These are phyloP conservation scores for Brettanomyces sp. DNA, from an alignment of 805 yeast species.

Conservation along the genomic window DNA sequence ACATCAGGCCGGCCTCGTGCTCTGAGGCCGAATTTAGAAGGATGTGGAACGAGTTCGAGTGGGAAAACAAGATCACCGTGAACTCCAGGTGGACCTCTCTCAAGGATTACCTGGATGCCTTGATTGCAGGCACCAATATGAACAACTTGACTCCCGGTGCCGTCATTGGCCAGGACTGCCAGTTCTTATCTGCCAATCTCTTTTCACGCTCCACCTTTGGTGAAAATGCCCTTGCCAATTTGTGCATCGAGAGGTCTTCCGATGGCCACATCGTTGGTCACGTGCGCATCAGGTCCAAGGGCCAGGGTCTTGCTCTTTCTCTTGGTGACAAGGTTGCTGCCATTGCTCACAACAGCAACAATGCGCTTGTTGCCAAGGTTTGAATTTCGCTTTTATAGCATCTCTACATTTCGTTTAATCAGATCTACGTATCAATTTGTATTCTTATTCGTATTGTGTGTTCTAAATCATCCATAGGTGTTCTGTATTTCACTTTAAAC, in stretches of 20 bases:
- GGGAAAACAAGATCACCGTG: constrained; percentile 97
- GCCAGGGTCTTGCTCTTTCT: constrained; percentile 92
- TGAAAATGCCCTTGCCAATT: constrained; percentile 93
- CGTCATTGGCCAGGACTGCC: constrained; percentile 79
- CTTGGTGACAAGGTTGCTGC: constrained; percentile 91
- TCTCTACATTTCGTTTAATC: too few species aligned
- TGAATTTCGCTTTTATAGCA: constrained; percentile 3
- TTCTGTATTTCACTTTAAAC: too few species aligned
- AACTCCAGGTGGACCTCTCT: constrained; percentile 58
- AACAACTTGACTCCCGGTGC: constrained; percentile 88
- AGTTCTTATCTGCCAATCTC: constrained; percentile 86
- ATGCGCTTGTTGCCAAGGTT: constrained; percentile 21
- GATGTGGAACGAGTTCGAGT: constrained; percentile 99
- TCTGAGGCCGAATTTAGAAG: constrained; percentile 83
- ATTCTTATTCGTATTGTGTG: background rate
- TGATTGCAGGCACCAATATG: constrained; percentile 86
- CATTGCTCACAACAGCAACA: constrained; percentile 52
- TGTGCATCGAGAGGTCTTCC: constrained; percentile 78
- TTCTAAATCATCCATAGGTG: too few species aligned
- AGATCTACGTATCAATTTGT: background rate
- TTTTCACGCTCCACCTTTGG: constrained; percentile 92
- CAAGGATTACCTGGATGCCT: constrained; percentile 66
- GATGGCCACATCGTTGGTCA: constrained; percentile 81
- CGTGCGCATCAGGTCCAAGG: constrained; percentile 92
- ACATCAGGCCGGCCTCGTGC: constrained; percentile 90